phyloP scores from a whole-genome alignment of 805 yeast genomes.

The Starmerella stellata region DNA sequence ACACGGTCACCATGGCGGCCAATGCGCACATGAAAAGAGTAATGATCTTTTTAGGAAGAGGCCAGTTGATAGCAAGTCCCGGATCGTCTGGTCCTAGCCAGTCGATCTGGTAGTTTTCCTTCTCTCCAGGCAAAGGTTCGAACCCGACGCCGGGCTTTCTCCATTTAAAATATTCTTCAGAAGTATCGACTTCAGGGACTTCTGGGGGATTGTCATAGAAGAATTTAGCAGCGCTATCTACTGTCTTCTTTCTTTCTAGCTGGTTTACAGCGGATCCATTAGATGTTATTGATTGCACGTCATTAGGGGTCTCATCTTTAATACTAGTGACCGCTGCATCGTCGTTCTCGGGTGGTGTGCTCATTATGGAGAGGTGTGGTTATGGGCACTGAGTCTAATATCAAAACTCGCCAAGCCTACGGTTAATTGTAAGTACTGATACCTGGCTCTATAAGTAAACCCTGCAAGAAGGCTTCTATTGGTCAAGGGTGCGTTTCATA shows the following conservation, averaged over 20 bases:
- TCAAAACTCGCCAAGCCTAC: too few relatives aligned
- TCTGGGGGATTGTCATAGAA: not conserved
- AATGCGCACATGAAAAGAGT: slow-evolving; percentile 31
- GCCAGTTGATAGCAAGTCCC: slow-evolving; percentile 41
- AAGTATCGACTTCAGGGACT: not conserved
- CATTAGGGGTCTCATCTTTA: too few relatives aligned
- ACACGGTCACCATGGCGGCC: slow-evolving; percentile 40
- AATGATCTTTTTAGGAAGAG: slow-evolving; percentile 12
- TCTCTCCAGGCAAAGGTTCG: slow-evolving; percentile 5
- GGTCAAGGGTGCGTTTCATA: too few relatives aligned
- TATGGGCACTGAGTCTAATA: too few relatives aligned
- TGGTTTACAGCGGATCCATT: not conserved
- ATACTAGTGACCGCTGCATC: not conserved
- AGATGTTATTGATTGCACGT: too few relatives aligned
- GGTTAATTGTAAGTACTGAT: too few relatives aligned
- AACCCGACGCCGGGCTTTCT: not conserved
- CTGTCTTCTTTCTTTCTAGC: not conserved
- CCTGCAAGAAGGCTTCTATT: too few relatives aligned
- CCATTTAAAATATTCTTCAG: not conserved
- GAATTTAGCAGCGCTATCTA: not conserved
- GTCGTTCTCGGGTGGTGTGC: not conserved
- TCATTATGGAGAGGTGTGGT: too few relatives aligned
- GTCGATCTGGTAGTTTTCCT: slow-evolving; percentile 8
- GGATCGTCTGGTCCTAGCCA: slow-evolving; percentile 27
- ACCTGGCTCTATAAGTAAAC: too few relatives aligned